Conservation (phyloP, 2,329 filamentous ascomycete species). For the Epichloe bromicola region DNA sequence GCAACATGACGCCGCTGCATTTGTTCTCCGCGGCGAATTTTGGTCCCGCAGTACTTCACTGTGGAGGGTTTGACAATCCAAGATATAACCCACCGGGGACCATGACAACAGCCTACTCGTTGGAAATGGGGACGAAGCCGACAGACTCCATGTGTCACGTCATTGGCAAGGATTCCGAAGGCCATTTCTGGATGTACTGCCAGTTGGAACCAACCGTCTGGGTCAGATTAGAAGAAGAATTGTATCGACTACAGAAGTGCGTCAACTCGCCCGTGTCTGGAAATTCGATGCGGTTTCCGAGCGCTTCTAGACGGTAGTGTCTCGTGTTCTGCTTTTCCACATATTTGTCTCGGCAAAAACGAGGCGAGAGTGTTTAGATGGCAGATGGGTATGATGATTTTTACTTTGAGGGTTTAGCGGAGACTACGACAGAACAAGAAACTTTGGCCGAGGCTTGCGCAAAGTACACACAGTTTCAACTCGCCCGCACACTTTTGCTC, state of each 20-base stretch:
- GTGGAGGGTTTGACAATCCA: not conserved
- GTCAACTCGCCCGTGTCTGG: conserved; percentile 5
- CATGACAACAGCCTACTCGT: conserved; percentile 2
- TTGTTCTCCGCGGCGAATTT: conserved; percentile 5
- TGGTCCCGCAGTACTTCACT: conserved; percentile 2
- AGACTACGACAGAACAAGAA: too few relatives aligned
- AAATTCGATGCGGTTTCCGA: not conserved
- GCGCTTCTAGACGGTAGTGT: too few relatives aligned
- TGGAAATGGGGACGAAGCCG: not conserved
- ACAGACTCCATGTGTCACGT: conserved; percentile 1
- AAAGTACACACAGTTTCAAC: too few relatives aligned
- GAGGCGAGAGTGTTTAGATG: too few relatives aligned
- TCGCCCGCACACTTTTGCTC: too few relatives aligned
- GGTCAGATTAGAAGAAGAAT: conserved; percentile 6
- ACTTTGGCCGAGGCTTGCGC: too few relatives aligned
- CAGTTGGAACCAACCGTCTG: conserved; percentile 6
- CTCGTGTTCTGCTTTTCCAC: too few relatives aligned
- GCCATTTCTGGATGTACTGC: conserved; percentile 7
- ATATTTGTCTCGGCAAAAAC: too few relatives aligned
- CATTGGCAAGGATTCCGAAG: conserved; percentile 4
- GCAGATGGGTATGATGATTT: too few relatives aligned
- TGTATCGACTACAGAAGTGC: conserved; percentile 6
- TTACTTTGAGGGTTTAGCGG: too few relatives aligned
- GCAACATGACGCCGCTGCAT: conserved; percentile 3
- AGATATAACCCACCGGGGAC: conserved; percentile 5